A percentile compares a stretch with the other conserved stretches of the same genome.
Evolutionary conservation across 164 flowering plant genomes (phyloP).

Genomic region (Annona cherimola): DNA sequence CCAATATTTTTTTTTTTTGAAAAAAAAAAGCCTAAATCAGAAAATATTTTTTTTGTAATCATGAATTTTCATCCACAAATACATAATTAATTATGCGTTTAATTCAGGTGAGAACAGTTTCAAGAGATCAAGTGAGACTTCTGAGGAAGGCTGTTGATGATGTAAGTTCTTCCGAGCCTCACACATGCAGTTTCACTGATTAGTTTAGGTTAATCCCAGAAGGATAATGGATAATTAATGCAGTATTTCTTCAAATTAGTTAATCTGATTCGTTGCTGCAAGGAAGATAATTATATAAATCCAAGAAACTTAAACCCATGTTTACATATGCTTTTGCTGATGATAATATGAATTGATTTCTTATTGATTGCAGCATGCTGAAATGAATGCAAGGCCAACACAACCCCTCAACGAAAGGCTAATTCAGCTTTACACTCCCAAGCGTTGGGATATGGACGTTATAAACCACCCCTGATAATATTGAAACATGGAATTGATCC

Average conservation of each 20-base stretch:
- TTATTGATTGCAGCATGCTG: constrained; percentile 34
- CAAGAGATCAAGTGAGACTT: constrained; percentile 45
- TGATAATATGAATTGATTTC: background rate
- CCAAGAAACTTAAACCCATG: background rate
- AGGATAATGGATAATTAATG: background rate
- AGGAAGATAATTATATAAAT: background rate
- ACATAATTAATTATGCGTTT: too few species aligned
- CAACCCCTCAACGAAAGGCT: constrained; percentile 30
- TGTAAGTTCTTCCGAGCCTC: constrained; percentile 30
- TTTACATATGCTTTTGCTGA: too few species aligned
- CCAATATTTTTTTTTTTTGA: too few species aligned
- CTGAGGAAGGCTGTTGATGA: constrained; percentile 52
- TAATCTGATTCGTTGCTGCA: background rate
- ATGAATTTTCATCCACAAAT: too few species aligned
- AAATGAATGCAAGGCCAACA: constrained; percentile 41
- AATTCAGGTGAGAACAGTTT: constrained; percentile 51
- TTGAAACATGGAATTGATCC: too few species aligned
- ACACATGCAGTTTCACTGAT: background rate
- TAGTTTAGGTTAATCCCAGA: background rate
- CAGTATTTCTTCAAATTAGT: background rate
- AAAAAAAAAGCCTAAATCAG: too few species aligned
- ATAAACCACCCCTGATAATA: too few species aligned
- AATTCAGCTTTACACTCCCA: constrained; percentile 17
- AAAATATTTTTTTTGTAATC: too few species aligned
- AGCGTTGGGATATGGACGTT: background rate